Conservation (phyloP, 192 early-diverging fungal genomes). For the Rhizophagus sp. region DNA sequence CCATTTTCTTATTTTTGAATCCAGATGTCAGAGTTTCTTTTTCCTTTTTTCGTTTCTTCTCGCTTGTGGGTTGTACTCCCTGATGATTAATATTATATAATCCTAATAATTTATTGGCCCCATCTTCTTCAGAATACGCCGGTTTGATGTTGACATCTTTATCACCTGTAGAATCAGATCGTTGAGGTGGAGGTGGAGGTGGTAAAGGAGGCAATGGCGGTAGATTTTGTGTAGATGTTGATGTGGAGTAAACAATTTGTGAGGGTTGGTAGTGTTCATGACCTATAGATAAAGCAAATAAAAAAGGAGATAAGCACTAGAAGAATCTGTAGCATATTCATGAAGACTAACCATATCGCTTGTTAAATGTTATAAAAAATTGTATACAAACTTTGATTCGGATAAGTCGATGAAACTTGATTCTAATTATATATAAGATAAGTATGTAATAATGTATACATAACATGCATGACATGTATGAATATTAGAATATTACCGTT, state of each 20-base stretch:
- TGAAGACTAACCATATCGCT: background rate
- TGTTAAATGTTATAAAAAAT: background rate
- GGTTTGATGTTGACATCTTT: background rate
- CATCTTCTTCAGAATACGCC: conserved; percentile 5
- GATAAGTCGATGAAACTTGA: conserved; percentile 6
- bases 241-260: background rate
- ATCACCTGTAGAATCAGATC: background rate
- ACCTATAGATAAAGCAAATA: background rate
- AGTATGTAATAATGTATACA: no score
- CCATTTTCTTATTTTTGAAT: conserved; percentile 23
- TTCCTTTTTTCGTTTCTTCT: conserved; percentile 16
- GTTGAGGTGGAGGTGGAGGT: background rate
- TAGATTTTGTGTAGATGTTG: background rate
- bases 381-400: background rate
- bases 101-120: no score
- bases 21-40: conserved; percentile 11
- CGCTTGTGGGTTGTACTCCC: background rate
- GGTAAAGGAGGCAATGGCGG: conserved; percentile 5
- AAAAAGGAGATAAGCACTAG: background rate
- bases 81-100: background rate
- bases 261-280: background rate
- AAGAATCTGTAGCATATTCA: background rate
- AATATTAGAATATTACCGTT: background rate
- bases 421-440: background rate
- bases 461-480: no score